phyloP scores from a whole-genome alignment of 352 stramenopile species.

The Peronospora destructor region DNA sequence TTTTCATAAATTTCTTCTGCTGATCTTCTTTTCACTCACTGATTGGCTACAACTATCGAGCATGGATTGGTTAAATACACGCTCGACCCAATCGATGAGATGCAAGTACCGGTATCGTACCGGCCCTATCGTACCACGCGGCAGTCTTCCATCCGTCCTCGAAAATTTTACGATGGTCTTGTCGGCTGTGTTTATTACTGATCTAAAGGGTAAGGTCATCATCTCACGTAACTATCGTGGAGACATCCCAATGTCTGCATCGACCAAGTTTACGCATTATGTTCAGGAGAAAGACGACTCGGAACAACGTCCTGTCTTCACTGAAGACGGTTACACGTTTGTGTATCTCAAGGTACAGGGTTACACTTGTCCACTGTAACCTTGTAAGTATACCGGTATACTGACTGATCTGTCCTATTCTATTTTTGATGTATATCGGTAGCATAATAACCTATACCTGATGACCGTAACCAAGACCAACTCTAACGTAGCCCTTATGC shows the following conservation, averaged over 20 bases:
- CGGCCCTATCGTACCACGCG: constrained; percentile 11
- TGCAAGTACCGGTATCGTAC: neutral
- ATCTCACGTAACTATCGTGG: constrained; percentile 99
- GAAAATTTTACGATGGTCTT: constrained; percentile 87
- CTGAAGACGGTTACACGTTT: constrained; percentile 89
- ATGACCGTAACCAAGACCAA: constrained; percentile 98
- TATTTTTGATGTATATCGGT: neutral
- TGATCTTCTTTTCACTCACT: neutral
- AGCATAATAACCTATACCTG: constrained; percentile 99
- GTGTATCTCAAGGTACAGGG: constrained; percentile 89
- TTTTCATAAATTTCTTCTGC: neutral
- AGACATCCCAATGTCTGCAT: constrained; percentile 94
- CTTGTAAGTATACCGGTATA: neutral
- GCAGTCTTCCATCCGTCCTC: constrained; percentile 14
- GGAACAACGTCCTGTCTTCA: constrained; percentile 92
- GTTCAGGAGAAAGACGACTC: constrained; percentile 92
- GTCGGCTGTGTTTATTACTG: constrained; percentile 98
- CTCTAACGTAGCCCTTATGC: constrained; percentile 95
- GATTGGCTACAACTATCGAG: neutral
- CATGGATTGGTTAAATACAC: neutral
- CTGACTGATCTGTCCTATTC: constrained; percentile 5
- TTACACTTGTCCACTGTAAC: neutral
- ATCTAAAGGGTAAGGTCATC: constrained; percentile 98
- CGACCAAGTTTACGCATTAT: constrained; percentile 86
- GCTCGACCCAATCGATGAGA: neutral